These are phyloP conservation scores for Skeletonema menzelii DNA, from an alignment of 108 stramenopile species.

Conservation along the genomic window DNA sequence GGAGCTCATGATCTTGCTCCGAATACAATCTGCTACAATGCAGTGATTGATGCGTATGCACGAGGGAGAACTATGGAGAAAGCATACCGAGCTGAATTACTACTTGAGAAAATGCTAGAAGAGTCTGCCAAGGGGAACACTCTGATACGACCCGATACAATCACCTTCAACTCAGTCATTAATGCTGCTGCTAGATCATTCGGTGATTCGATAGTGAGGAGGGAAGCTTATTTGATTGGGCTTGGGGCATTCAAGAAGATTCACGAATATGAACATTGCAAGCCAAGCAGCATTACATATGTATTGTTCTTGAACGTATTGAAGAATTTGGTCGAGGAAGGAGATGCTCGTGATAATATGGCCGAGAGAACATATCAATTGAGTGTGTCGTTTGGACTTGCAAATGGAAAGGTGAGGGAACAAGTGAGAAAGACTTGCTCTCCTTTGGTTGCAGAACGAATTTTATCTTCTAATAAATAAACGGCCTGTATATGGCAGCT, in stretches of 20 bases:
- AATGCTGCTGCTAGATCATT: conserved; percentile 41
- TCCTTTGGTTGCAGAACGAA: conserved; percentile 18
- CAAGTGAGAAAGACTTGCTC: conserved; percentile 33
- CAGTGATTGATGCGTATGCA: conserved; percentile 63
- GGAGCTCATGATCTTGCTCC: conserved; percentile 41
- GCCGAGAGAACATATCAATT: conserved; percentile 32
- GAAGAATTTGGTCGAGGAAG: conserved; percentile 27
- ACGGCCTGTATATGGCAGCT: neutral
- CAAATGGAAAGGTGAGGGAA: conserved; percentile 13
- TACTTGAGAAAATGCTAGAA: conserved; percentile 50
- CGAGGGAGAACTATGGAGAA: conserved; percentile 49
- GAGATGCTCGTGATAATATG: conserved; percentile 39
- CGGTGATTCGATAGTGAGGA: conserved; percentile 23
- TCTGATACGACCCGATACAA: conserved; percentile 53
- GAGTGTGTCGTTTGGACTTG: conserved; percentile 14
- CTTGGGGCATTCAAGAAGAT: conserved; percentile 29
- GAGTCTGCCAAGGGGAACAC: conserved; percentile 36
- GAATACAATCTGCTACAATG: conserved; percentile 67
- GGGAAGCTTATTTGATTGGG: conserved; percentile 33
- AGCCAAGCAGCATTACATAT: conserved; percentile 36
- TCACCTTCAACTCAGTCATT: conserved; percentile 77
- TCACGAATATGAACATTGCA: conserved; percentile 31
- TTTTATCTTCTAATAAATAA: conserved; percentile 4
- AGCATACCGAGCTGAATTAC: conserved; percentile 41
- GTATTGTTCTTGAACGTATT: conserved; percentile 28